Conservation (phyloP, 2,329 filamentous ascomycete genomes). For the Penicillium sp. region DNA sequence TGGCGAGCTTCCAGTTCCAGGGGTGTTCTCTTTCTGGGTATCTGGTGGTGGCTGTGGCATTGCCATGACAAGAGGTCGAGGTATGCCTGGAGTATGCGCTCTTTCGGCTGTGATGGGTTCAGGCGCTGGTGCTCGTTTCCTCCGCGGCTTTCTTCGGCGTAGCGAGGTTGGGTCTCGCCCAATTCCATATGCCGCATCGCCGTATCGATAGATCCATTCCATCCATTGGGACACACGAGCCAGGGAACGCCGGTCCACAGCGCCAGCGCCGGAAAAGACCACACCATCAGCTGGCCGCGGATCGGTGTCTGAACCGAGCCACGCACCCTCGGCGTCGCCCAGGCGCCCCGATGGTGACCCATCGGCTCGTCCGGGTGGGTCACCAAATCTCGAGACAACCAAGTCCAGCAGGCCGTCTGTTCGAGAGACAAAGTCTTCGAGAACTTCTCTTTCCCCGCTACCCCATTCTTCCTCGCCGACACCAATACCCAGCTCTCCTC, state of each 20-base stretch:
- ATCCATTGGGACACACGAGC: constrained; percentile 80
- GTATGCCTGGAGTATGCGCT: constrained; percentile 44
- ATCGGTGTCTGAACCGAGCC: constrained; percentile 73
- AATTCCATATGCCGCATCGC: constrained; percentile 81
- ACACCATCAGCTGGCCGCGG: constrained; percentile 76
- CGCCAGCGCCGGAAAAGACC: constrained; percentile 80
- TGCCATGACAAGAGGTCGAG: constrained; percentile 44
- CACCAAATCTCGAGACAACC: constrained; percentile 82
- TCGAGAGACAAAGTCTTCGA: constrained; percentile 80
- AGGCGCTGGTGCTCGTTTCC: constrained; percentile 24
- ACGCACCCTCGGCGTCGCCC: constrained; percentile 48
- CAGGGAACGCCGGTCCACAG: constrained; percentile 70
- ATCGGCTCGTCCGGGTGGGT: constrained; percentile 44
- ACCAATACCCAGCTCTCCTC: constrained; percentile 88
- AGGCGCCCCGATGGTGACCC: constrained; percentile 20
- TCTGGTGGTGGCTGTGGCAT: constrained; percentile 21
- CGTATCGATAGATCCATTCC: constrained; percentile 82
- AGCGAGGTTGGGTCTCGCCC: constrained; percentile 73
- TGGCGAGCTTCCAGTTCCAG: constrained; percentile 20
- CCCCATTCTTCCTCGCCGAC: constrained; percentile 95
- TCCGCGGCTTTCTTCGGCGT: constrained; percentile 51
- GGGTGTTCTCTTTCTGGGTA: constrained; percentile 10
- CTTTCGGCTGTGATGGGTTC: constrained; percentile 23
- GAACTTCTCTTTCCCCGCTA: constrained; percentile 87
- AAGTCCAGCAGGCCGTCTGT: constrained; percentile 86